phyloP scores from a whole-genome alignment of 2,329 filamentous ascomycete genomes.

The Colletotrichum sidae region DNA sequence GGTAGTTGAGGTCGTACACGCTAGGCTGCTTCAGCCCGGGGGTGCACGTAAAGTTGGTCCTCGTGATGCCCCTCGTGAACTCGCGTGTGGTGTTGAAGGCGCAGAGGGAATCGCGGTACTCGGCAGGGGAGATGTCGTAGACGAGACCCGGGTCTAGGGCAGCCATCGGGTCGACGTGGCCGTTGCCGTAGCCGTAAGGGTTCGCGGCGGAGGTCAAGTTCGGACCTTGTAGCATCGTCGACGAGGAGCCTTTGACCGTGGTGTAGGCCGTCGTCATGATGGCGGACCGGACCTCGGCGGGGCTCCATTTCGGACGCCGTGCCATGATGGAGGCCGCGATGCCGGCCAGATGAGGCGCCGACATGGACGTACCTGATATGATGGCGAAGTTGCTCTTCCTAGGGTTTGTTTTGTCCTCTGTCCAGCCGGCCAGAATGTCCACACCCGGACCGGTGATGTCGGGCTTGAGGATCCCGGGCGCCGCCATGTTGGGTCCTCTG shows the following conservation, averaged over 20 bases:
- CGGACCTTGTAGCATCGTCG: neutral
- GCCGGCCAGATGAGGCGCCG: slow-evolving; percentile 34
- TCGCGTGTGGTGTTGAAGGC: slow-evolving; percentile 37
- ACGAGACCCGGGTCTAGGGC: slow-evolving; percentile 40
- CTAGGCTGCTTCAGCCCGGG: slow-evolving; percentile 13
- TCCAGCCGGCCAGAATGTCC: slow-evolving; percentile 31
- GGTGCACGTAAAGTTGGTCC: slow-evolving; percentile 22
- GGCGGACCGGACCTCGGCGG: slow-evolving; percentile 27
- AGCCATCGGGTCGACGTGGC: slow-evolving; percentile 39
- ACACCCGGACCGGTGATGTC: slow-evolving; percentile 37
- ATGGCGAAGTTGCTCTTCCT: slow-evolving; percentile 18
- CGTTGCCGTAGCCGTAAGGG: slow-evolving; percentile 28
- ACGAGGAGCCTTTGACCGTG: slow-evolving; percentile 10
- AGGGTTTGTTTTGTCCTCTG: neutral
- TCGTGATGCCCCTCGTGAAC: slow-evolving; percentile 19
- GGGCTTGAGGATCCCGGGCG: slow-evolving; percentile 30
- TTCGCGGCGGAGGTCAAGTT: neutral
- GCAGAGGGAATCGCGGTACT: slow-evolving; percentile 41
- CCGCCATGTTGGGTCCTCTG: slow-evolving; percentile 25
- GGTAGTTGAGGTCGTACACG: slow-evolving; percentile 36
- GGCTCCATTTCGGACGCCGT: slow-evolving; percentile 28
- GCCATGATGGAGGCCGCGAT: slow-evolving; percentile 34
- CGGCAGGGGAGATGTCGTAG: slow-evolving; percentile 38
- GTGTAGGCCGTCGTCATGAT: slow-evolving; percentile 33
- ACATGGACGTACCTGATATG: slow-evolving; percentile 36